phyloP scores from a whole-genome alignment of 345 rosid genomes.

The Dipteronia dyeriana region DNA sequence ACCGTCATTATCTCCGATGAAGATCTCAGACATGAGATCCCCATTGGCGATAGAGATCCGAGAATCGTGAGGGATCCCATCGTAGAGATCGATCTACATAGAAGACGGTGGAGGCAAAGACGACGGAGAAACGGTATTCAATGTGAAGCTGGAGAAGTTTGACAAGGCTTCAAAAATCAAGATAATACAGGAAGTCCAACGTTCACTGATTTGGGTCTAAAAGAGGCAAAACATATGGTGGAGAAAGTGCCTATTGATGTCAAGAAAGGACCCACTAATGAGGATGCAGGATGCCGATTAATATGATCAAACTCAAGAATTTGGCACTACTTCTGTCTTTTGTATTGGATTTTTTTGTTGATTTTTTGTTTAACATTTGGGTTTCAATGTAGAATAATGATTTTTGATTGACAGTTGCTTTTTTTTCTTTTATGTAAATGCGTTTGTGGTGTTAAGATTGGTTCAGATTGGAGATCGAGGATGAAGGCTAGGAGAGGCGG shows the following conservation, averaged over 20 bases:
- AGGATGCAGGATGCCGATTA: constrained; percentile 46
- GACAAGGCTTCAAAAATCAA: constrained; percentile 69
- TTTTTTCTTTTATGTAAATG: too few relatives aligned
- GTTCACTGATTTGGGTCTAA: constrained; percentile 77
- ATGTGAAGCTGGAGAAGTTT: constrained; percentile 85
- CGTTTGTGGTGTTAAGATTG: too few relatives aligned
- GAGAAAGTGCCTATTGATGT: constrained; percentile 80
- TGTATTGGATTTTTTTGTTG: constrained; percentile 40
- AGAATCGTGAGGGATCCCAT: too few relatives aligned
- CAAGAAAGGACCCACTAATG: constrained; percentile 69
- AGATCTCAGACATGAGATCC: too few relatives aligned
- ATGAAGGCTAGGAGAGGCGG: too few relatives aligned
- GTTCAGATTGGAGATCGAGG: too few relatives aligned
- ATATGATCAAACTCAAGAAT: constrained; percentile 65
- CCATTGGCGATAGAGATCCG: too few relatives aligned
- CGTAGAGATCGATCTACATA: too few relatives aligned
- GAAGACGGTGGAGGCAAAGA: constrained; percentile 35
- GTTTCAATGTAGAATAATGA: too few relatives aligned
- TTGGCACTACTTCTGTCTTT: constrained; percentile 57
- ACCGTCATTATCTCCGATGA: too few relatives aligned
- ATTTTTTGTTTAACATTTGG: too few relatives aligned
- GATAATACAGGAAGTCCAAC: constrained; percentile 76
- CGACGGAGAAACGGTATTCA: constrained; percentile 70
- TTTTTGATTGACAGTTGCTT: too few relatives aligned
- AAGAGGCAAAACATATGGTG: constrained; percentile 83